Evolutionary conservation across 441 rosid genomes (phyloP).

Genomic region (Syzygium syzygioides): DNA sequence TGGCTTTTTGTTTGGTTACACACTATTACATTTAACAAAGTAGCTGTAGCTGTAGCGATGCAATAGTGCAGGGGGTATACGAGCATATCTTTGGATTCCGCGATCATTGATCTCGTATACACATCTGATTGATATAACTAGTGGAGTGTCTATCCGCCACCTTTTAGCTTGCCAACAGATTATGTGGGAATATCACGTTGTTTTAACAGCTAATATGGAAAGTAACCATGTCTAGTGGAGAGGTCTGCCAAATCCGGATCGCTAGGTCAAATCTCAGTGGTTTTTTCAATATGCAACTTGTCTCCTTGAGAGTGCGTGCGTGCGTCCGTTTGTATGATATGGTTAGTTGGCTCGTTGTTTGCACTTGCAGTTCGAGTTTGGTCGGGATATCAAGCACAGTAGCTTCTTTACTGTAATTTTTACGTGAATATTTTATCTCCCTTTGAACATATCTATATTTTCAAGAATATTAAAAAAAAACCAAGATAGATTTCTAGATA

Average conservation of each 20-base stretch:
- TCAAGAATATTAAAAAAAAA: not conserved
- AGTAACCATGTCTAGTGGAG: not conserved
- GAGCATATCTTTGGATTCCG: not conserved
- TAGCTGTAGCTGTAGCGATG: not conserved
- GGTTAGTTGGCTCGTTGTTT: not conserved
- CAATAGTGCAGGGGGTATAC: not conserved
- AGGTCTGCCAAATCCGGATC: not conserved
- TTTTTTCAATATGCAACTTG: not conserved
- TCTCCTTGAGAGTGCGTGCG: not conserved
- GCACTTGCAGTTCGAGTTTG: not conserved
- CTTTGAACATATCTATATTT: not conserved
- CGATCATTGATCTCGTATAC: not conserved
- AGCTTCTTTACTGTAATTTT: not conserved
- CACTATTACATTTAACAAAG: not conserved
- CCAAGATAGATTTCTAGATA: not conserved
- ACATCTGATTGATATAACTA: not conserved
- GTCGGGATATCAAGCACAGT: not conserved
- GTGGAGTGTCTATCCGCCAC: not conserved
- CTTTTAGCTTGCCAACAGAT: not conserved
- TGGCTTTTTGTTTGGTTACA: not conserved
- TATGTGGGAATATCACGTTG: not conserved
- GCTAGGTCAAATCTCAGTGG: not conserved
- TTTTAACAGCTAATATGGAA: not conserved
- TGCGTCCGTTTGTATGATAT: not conserved
- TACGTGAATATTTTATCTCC: not conserved